phyloP scores from a whole-genome alignment of 495 filamentous ascomycete genomes.

The Lasiosphaeria miniovina region DNA sequence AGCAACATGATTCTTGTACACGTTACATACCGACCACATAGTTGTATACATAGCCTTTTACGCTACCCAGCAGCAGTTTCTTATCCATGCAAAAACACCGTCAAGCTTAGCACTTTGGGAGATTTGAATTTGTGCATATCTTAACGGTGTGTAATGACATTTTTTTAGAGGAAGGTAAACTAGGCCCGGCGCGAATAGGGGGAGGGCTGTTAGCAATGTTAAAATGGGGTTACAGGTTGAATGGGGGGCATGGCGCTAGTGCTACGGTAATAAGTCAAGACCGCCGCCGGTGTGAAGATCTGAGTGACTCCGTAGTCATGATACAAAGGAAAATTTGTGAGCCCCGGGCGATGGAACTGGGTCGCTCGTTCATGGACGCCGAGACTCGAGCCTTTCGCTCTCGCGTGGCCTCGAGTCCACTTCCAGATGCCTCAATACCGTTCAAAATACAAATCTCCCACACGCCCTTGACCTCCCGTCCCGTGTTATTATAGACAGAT shows the following conservation, averaged over 20 bases:
- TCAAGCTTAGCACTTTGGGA: not conserved
- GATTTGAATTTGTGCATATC: constrained; percentile 7
- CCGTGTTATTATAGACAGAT: constrained; percentile 36
- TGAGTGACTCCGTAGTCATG: constrained; percentile 5
- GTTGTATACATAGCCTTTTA: too few relatives aligned
- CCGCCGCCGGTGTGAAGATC: constrained; percentile 4
- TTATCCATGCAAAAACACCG: too few relatives aligned
- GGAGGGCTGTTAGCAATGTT: constrained; percentile 3
- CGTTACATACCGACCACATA: too few relatives aligned
- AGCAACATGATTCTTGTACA: not conserved
- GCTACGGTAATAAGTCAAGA: constrained; percentile 11
- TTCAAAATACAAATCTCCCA: constrained; percentile 22
- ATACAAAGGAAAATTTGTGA: constrained; percentile 25
- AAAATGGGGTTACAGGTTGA: constrained; percentile 3
- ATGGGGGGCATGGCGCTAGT: constrained; percentile 6
- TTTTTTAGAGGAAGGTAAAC: constrained; percentile 11
- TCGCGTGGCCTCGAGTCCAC: constrained; percentile 1
- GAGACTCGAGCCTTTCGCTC: not conserved
- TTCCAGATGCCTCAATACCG: constrained; percentile 10
- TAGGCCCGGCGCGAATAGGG: not conserved
- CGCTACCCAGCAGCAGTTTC: too few relatives aligned
- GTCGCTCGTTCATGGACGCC: not conserved
- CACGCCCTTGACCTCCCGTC: constrained; percentile 7
- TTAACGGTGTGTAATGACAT: constrained; percentile 31
- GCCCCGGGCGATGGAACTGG: not conserved